phyloP scores from a whole-genome alignment of 768 basidiomycete genomes.

The Suillus decipiens region DNA sequence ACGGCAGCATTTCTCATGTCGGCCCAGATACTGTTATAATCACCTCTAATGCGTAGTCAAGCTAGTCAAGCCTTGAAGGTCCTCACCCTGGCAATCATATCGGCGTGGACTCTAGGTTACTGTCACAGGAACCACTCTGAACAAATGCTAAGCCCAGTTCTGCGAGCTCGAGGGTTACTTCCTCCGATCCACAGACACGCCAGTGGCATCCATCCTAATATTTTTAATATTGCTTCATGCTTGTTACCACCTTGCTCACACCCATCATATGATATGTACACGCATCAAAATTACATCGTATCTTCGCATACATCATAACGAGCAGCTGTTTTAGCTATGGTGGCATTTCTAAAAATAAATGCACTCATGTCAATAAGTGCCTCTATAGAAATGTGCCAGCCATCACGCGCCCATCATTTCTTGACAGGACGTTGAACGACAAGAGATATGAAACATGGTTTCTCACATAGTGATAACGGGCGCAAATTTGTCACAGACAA shows the following conservation, averaged over 20 bases:
- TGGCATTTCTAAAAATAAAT: neutral
- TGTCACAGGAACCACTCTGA: neutral
- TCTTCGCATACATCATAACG: neutral
- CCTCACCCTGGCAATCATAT: slow-evolving; percentile 1
- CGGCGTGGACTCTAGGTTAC: neutral
- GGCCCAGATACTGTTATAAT: neutral
- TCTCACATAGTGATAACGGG: neutral
- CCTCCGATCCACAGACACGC: neutral
- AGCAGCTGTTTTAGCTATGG: neutral
- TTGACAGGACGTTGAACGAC: neutral
- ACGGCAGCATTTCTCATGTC: slow-evolving; percentile 5
- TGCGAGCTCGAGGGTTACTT: neutral
- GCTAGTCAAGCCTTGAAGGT: neutral
- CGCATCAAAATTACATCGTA: neutral
- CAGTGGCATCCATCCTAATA: neutral
- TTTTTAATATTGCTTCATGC: neutral
- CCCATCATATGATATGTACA: neutral
- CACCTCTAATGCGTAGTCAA: slow-evolving; percentile 2
- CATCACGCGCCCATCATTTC: neutral
- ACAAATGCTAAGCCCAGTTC: neutral
- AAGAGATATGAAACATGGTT: neutral
- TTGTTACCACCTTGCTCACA: neutral
- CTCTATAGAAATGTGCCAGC: neutral
- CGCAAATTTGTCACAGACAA: neutral
- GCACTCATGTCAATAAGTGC: neutral